Evolutionary conservation across 768 basidiomycete genomes (phyloP), one percentile per base, ranked within the genome.

Genomic region (Leccinum truebloodii): DNA sequence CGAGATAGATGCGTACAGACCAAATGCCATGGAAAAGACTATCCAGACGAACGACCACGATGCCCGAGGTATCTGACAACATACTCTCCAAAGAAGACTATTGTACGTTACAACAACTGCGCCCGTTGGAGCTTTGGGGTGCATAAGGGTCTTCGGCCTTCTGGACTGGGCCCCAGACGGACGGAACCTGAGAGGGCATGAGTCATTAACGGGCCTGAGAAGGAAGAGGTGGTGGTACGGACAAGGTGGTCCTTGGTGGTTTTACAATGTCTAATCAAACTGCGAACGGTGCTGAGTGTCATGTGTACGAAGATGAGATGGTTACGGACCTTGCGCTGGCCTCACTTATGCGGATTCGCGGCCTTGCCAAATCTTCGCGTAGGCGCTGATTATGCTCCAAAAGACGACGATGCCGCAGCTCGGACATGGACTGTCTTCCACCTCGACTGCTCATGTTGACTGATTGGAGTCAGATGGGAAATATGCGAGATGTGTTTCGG

Each of bases 91-190:
- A 18, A 28, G 10, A 20, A 52, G 35, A 44, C 75, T 68, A 89
- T 78, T 88, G 87, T 64, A 89, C 76, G 28, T 78, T 80, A 77
- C 87, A 89, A 61, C 86, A 87, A 54, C 63, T 79, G 59, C 67
- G 69, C 65, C 65, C 78, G n/a, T 82, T 55, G 77, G 82, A 69
- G 58, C 80, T 76, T 71, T 85, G 86, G 57, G 89, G 90, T 26
- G 89, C 89, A 70, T 94, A 98, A 52, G 96, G 96, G 72, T 99
- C 96, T 60, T 96, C 93, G 48, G 86, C 86, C 71, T 90, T 92
- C 64, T 86, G 86, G n/a, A 96, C 88, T 24, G 92, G 89, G 10
- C 97, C 97, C 97, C 97, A 99, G 1, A 99, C 93, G 20, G 92
- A 94, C 26, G 95, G 95, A 53, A 96, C 89, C 90, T 95, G 69